Evolutionary conservation across 257 asterid genomes (phyloP).

Genomic region (Henckelia pumila): DNA sequence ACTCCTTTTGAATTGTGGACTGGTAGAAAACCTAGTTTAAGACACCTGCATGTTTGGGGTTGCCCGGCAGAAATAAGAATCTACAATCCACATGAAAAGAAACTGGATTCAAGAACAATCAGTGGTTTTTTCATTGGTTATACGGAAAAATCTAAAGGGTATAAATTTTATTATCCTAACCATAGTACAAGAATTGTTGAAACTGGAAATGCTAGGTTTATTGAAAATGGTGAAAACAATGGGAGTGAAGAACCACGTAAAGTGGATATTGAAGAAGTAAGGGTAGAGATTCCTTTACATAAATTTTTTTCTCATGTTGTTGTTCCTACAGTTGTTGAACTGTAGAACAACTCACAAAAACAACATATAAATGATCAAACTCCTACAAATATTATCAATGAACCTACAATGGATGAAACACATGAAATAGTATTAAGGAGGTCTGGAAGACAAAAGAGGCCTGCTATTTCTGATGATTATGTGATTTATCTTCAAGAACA

Average conservation of each 20-base stretch:
- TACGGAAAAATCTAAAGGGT: constrained; percentile 9
- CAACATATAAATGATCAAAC: not conserved
- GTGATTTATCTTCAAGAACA: constrained; percentile 1
- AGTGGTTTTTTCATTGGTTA: not conserved
- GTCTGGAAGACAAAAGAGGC: not conserved
- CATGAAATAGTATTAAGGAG: not conserved
- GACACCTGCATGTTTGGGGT: too few relatives aligned
- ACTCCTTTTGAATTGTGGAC: too few relatives aligned
- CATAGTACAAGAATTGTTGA: constrained; percentile 8
- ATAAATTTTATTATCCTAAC: not conserved
- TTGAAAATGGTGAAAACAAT: not conserved
- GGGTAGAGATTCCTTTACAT: not conserved
- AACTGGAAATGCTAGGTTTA: constrained; percentile 2
- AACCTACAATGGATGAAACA: not conserved
- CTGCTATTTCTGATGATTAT: constrained; percentile 7
- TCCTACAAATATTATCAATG: not conserved
- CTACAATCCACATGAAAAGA: too few relatives aligned
- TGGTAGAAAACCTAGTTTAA: too few relatives aligned
- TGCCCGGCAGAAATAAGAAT: too few relatives aligned
- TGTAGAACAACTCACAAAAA: not conserved
- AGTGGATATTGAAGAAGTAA: not conserved
- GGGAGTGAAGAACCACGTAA: not conserved
- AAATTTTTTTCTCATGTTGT: not conserved
- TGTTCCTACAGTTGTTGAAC: not conserved
- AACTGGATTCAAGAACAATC: too few relatives aligned